These are phyloP conservation scores for Lophiostoma macrostomum DNA, from an alignment of 495 filamentous ascomycete species.

Conservation along the genomic window DNA sequence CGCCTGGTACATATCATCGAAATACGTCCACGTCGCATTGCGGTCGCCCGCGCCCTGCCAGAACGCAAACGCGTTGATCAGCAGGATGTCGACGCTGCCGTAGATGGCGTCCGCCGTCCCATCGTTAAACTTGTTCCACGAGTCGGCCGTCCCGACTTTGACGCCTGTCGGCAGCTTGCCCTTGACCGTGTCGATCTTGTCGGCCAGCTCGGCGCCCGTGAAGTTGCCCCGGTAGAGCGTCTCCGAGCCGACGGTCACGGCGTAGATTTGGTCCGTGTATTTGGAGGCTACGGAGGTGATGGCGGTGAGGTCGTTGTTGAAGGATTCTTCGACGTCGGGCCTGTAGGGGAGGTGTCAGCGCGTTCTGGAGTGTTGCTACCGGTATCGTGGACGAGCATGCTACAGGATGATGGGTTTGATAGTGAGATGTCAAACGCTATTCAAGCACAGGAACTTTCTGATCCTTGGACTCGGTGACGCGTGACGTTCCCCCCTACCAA, in stretches of 20 bases:
- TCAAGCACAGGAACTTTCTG: no score
- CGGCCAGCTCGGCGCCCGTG: constrained; percentile 59
- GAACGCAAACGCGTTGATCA: constrained; percentile 81
- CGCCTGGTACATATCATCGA: constrained; percentile 71
- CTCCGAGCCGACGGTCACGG: constrained; percentile 77
- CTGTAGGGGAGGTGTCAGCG: constrained; percentile 39
- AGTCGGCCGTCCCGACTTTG: constrained; percentile 74
- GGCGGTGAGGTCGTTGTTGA: constrained; percentile 59
- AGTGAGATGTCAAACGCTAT: no score
- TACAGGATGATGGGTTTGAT: no score
- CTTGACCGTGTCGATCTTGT: constrained; percentile 62
- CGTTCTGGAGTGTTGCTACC: no score
- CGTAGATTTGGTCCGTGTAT: constrained; percentile 63
- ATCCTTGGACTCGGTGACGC: no score
- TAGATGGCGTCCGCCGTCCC: constrained; percentile 69
- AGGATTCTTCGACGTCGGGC: constrained; percentile 66
- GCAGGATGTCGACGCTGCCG: constrained; percentile 60
- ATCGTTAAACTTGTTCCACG: constrained; percentile 77
- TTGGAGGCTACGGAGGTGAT: constrained; percentile 48
- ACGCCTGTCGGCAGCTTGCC: constrained; percentile 48
- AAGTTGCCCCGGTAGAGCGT: constrained; percentile 71
- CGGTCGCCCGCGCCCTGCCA: constrained; percentile 67
- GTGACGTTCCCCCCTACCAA: no score
- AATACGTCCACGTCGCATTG: constrained; percentile 66
- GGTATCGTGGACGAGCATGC: no score